Base-by-base conservation (phyloP, 2,329 filamentous ascomycete species). In the Trichoderma endophyticum region DNA sequence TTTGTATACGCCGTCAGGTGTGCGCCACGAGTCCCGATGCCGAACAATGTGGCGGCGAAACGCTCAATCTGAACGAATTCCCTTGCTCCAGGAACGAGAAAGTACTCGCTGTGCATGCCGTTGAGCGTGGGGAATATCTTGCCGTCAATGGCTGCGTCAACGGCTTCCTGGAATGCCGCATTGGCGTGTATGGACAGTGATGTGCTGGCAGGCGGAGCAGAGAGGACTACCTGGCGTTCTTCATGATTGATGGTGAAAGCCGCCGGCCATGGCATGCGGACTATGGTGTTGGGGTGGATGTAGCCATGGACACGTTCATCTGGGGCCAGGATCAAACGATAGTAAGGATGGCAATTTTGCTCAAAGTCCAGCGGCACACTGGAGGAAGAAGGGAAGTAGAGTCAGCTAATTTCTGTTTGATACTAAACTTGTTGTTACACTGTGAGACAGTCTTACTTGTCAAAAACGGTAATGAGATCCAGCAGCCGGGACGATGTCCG, bases 1-100 rank as follows among this genome's bases (percentile, higher is more conserved):
- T 73, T 76, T 12, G 81, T 85, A 77, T 91, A 93, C 4, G 86
- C 89, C 0, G 90, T 93, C 81, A 92, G 84, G 78, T 93, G 90
- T 3, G 84, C 86, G 34, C 91, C 91, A 73, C 91, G 90, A 9
- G 86, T 89, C 48, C 89, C 86, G 34, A 93, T 86, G 8, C 91
- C 91, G 74, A 93, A 93, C 4, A 94, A 82, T 3, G 88, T 83
- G 56, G 84, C 86, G 3, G 89, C 89, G 70, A 86, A 86, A 28
- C 91, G 85, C 80, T 93, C 91, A 75, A 93, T 84, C 65, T 79
- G 79, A 60, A 83, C 79, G 21, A 77, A 75, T 11, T 73, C 74
- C n/a, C 79, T 75, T 4, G 82, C 81, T 15, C 83, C 84, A 6
- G 82, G 75, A 69, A 85, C 60, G 56, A 78, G 81, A 71, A 84